Evolutionary conservation across 1,139 yeast genomes (phyloP), one percentile per base, ranked within the genome.

Genomic region (Candida glucosophila): DNA sequence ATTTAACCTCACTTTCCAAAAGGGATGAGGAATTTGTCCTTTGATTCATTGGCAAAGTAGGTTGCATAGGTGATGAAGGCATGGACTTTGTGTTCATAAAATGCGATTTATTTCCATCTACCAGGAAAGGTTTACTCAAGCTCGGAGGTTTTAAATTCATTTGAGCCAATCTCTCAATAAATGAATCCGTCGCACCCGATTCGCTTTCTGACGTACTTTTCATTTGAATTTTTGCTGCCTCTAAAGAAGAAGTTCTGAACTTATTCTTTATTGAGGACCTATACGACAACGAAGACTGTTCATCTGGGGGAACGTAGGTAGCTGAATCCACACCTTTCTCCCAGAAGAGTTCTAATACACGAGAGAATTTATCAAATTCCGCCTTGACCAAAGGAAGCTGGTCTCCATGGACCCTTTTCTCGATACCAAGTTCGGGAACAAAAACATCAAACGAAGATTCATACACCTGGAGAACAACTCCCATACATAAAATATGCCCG

Each of bases 361-460:
- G 67, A 18, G 70, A 63, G 15, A 51, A 49, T 44, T 78, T 80
- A 47, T 83, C 92, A 51, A 81, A 90, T 49, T 90, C 97, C 4
- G 97, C 97, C 52, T 86, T 86, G 14, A 73, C 76, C 35, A 90
- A 62, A 10, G 98, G 98, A 30, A 90, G 63, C 52, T 90, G 98
- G 54, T 90, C 98, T 22, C 97, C 96, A 44, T 90, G 98, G 15
- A 90, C 97, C 44, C 98, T 74, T 56, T 90, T 90, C 51, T 90
- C 98, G 39, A 90, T 83, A 22, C 98, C 97, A 56, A 88, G 79
- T 41, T 85, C 96, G 1, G 97, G 97, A 34, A 90, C 68, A 36
- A 85, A 74, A 5, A 90, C 93, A 52, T 90, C 98, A 58, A 90
- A 90, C 2, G 97, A 85, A 2, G 95, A 83, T 52, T 90, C 97